These are phyloP conservation scores for Metschnikowia reukaufii DNA, from an alignment of 805 yeast species.

Conservation along the genomic window DNA sequence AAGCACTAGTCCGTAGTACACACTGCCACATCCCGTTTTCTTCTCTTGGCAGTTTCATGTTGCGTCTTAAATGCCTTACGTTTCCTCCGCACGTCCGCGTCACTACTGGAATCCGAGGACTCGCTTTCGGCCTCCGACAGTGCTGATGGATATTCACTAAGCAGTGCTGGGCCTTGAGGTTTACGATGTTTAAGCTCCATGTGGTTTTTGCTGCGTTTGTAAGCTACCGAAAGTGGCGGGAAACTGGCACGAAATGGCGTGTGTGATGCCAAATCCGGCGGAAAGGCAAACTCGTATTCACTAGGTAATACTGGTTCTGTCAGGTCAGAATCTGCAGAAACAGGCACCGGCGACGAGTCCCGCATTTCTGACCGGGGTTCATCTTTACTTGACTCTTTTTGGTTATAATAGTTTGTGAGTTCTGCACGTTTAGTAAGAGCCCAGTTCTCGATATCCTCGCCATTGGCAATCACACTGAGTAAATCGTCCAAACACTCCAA, in stretches of 20 bases:
- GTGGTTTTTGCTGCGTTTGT: conserved; percentile 17
- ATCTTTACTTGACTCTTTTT: conserved; percentile 9
- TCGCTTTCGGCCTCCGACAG: conserved; percentile 25
- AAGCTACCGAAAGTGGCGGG: conserved; percentile 42
- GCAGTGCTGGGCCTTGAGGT: neutral
- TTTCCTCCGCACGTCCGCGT: conserved; percentile 9
- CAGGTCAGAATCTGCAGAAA: conserved; percentile 3
- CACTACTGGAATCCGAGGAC: conserved; percentile 17
- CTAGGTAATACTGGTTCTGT: conserved; percentile 19
- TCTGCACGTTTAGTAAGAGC: conserved; percentile 49
- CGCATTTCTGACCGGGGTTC: neutral
- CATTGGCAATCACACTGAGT: conserved; percentile 37
- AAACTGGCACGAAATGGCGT: conserved; percentile 34
- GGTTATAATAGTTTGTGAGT: conserved; percentile 23
- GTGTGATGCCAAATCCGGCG: conserved; percentile 28
- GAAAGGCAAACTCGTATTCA: conserved; percentile 34
- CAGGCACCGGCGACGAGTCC: conserved; percentile 1
- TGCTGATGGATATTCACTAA: conserved; percentile 9
- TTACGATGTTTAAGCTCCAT: conserved; percentile 8
- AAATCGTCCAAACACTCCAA: conserved; percentile 61
- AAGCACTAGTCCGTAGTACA: neutral
- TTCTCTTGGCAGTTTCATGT: conserved; percentile 8
- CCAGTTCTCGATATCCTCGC: conserved; percentile 55
- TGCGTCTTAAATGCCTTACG: conserved; percentile 4
- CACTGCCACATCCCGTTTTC: conserved; percentile 5